phyloP scores from a whole-genome alignment of 176 grass and related monocot species.

The Secale cereale region DNA sequence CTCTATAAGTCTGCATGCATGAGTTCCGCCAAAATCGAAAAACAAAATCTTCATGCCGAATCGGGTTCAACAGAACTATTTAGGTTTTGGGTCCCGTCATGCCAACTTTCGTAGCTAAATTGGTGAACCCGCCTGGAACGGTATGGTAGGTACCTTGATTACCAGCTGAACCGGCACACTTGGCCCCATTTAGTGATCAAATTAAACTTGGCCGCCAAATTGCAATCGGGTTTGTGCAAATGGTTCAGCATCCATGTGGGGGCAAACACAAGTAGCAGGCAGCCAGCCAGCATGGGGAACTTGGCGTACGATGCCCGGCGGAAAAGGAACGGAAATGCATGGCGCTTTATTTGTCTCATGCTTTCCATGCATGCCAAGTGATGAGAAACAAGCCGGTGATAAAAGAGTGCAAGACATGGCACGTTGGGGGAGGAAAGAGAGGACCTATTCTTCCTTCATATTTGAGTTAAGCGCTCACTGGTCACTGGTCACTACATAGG shows the following conservation, averaged over 20 bases:
- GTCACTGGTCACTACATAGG: neutral
- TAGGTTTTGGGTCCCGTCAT: neutral
- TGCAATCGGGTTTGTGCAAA: neutral
- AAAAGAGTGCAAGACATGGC: neutral
- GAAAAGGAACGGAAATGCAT: neutral
- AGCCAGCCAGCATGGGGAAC: neutral
- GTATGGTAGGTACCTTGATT: neutral
- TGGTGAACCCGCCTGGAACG: neutral
- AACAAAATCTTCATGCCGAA: neutral
- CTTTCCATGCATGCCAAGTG: neutral
- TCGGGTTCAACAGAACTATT: neutral
- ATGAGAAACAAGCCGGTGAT: neutral
- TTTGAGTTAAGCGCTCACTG: neutral
- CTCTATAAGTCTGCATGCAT: neutral
- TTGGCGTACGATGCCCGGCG: neutral
- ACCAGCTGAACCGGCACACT: neutral
- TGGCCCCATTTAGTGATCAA: neutral
- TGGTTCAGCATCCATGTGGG: neutral
- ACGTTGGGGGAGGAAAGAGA: neutral
- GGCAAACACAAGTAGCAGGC: neutral
- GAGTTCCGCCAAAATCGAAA: neutral
- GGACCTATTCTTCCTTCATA: neutral
- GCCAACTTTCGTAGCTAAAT: neutral
- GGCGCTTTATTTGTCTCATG: constrained; percentile 8
- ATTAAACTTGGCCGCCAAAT: neutral